Evolutionary conservation across 2,329 filamentous ascomycete species (phyloP).

Genomic region (Mollisiaceae sp.): DNA sequence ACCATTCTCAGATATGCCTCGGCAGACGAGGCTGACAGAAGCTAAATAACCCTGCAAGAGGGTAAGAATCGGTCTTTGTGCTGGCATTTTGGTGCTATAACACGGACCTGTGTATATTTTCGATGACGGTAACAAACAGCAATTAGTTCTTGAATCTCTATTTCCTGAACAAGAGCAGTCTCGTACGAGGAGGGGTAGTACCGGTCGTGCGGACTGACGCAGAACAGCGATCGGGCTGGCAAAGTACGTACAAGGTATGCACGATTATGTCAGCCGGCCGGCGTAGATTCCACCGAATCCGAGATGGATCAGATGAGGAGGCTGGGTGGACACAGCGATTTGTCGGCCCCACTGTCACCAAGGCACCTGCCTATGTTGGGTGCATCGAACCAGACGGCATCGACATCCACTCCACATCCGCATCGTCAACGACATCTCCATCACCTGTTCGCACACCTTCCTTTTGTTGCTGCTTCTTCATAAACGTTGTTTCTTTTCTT

Average conservation of each 20-base stretch:
- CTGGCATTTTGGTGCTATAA: conserved; percentile 18
- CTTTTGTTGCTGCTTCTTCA: not conserved
- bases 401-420: not conserved
- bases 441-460: not conserved
- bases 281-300: not conserved
- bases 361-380: not conserved
- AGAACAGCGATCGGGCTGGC: not conserved
- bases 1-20: conserved; percentile 52
- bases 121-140: not conserved
- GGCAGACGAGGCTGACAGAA: conserved; percentile 26
- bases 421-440: not conserved
- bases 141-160: not conserved
- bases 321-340: not conserved
- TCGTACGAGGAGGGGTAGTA: not conserved
- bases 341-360: not conserved
- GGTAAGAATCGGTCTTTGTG: conserved; percentile 19
- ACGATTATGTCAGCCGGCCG: not conserved
- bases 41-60: conserved; percentile 5
- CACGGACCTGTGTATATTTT: conserved; percentile 25
- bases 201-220: not conserved
- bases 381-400: not conserved
- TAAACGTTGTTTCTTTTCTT: not conserved
- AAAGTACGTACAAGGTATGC: too few species aligned
- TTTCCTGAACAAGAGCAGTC: not conserved
- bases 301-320: not conserved